phyloP scores from a whole-genome alignment of 306 rosid species.

The Prunus fruticosa region DNA sequence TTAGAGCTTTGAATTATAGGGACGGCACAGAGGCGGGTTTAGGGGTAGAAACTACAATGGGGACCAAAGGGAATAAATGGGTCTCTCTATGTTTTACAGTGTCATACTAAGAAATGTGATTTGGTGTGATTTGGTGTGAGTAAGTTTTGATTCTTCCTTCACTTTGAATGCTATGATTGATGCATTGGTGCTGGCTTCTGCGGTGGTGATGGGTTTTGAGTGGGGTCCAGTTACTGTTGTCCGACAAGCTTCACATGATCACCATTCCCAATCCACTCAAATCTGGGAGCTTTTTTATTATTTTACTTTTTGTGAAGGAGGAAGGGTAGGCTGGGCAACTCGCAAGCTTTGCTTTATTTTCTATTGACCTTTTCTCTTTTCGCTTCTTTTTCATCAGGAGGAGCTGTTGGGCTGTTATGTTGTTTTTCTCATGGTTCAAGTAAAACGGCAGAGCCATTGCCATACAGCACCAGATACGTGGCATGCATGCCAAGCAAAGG shows the following conservation, averaged over 20 bases:
- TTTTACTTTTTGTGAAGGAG: not conserved
- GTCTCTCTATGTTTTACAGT: too few species aligned
- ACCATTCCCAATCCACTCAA: conserved; percentile 26
- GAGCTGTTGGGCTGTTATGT: conserved; percentile 2
- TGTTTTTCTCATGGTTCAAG: not conserved
- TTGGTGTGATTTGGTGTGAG: conserved; percentile 2
- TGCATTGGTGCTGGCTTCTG: not conserved
- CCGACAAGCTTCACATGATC: conserved; percentile 35
- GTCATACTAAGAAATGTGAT: not conserved
- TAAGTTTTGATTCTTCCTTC: not conserved
- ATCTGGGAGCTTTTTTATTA: not conserved
- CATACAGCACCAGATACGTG: conserved; percentile 16
- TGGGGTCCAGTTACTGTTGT: conserved; percentile 30
- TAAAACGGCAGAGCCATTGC: not conserved
- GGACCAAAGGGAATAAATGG: not conserved
- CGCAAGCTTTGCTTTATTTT: not conserved
- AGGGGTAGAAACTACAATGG: not conserved
- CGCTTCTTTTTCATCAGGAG: not conserved
- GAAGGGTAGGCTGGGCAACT: not conserved
- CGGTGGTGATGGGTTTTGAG: conserved; percentile 6
- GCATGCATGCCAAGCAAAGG: conserved; percentile 13
- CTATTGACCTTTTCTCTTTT: not conserved
- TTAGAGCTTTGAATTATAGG: not conserved
- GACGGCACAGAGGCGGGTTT: not conserved
- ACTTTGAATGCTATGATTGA: not conserved